Evolutionary conservation across 2,329 filamentous ascomycete species (phyloP).

Genomic region (Fusarium anthophilum): DNA sequence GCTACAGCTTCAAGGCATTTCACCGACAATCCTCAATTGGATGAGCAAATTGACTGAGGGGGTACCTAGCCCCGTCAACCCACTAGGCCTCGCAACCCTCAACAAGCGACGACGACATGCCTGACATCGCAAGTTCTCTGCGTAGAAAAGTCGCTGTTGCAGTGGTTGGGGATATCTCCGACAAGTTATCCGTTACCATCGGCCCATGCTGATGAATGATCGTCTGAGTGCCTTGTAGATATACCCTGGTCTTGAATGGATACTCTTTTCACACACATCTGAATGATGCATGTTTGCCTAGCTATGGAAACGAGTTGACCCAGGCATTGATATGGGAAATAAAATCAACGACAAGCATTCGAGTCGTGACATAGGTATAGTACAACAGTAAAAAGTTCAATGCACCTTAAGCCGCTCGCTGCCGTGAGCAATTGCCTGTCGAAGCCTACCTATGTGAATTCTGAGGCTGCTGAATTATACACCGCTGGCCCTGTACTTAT

Average conservation of each 20-base stretch:
- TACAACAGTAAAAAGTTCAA: neutral
- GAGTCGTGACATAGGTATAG: neutral
- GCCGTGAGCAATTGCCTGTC: neutral
- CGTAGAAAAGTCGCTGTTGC: neutral
- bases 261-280: constrained; percentile 15
- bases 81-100: neutral
- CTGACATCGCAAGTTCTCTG: neutral
- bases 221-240: constrained; percentile 38
- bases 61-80: neutral
- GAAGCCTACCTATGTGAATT: neutral
- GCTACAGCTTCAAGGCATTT: constrained; percentile 12
- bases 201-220: constrained; percentile 41
- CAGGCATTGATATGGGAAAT: neutral
- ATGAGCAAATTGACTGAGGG: neutral
- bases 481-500: constrained; percentile 10
- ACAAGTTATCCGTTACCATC: constrained; percentile 33
- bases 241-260: constrained; percentile 4
- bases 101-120: neutral
- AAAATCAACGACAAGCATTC: neutral
- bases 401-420: neutral
- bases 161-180: constrained; percentile 15
- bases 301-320: constrained; percentile 14
- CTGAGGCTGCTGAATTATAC: neutral
- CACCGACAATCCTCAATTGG: constrained; percentile 8
- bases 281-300: neutral